Percentiles rank a stretch among this genome's conserved stretches.
These are phyloP conservation scores for Talaromyces pinophilus DNA, from an alignment of 2,329 filamentous ascomycete species.

Conservation along the genomic window DNA sequence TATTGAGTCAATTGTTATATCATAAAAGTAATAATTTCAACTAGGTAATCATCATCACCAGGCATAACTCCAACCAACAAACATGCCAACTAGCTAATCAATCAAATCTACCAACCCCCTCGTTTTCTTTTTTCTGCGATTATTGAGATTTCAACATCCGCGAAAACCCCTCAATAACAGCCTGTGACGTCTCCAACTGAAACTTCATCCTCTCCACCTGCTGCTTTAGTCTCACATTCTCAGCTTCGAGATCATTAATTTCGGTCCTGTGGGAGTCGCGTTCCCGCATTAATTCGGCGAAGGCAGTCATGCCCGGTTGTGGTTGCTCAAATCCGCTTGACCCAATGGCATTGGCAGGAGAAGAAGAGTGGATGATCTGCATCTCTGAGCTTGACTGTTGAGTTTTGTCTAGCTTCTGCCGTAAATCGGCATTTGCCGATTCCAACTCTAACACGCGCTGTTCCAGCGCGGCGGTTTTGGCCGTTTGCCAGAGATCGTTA, in stretches of 20 bases:
- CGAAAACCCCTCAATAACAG: conserved; percentile 7
- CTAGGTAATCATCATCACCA: background rate
- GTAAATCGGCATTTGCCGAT: conserved; percentile 21
- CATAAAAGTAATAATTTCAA: background rate
- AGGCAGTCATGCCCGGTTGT: background rate
- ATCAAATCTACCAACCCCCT: background rate
- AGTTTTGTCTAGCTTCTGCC: background rate
- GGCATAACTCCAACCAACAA: background rate
- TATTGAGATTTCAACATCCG: background rate
- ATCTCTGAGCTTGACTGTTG: background rate
- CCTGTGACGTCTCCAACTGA: conserved; percentile 7
- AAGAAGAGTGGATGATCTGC: background rate
- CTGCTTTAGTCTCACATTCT: background rate
- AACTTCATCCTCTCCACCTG: conserved; percentile 6
- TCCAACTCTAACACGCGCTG: conserved; percentile 47
- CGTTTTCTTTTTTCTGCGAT: no score
- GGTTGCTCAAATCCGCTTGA: background rate
- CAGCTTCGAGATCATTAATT: background rate
- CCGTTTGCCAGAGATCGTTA: conserved; percentile 44
- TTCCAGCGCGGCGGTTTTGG: conserved; percentile 46
- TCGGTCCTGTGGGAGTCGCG: background rate
- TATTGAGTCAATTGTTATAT: background rate
- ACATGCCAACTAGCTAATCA: background rate
- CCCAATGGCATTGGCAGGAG: background rate
- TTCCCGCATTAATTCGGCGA: background rate